phyloP scores from a whole-genome alignment of 129 eudicot species.

The Arctium lappa region DNA sequence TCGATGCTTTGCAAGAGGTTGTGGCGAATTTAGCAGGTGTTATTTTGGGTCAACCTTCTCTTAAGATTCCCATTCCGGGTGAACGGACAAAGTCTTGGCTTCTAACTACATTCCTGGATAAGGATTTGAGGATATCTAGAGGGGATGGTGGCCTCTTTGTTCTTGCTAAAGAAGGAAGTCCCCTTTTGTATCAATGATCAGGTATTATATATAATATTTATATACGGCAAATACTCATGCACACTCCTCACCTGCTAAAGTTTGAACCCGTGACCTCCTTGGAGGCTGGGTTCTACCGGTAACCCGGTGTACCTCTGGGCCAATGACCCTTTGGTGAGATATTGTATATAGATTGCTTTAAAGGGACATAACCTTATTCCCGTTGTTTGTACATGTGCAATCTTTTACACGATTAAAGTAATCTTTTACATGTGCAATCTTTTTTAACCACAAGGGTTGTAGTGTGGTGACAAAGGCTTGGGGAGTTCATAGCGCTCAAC shows the following conservation, averaged over 20 bases:
- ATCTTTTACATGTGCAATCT: neutral
- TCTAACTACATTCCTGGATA: slow-evolving; percentile 74
- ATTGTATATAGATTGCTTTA: neutral
- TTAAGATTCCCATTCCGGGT: slow-evolving; percentile 80
- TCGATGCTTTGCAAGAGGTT: slow-evolving; percentile 62
- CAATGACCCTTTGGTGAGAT: slow-evolving; percentile 21
- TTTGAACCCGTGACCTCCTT: no score
- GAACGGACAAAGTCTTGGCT: slow-evolving; percentile 87
- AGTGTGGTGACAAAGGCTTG: no score
- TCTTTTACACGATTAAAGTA: neutral
- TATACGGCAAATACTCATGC: no score
- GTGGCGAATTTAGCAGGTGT: slow-evolving; percentile 57
- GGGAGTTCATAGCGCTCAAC: no score
- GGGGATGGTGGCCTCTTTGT: slow-evolving; percentile 99
- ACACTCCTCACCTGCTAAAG: no score
- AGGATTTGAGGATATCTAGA: slow-evolving; percentile 88
- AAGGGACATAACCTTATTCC: neutral
- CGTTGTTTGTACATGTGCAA: neutral
- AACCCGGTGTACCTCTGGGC: no score
- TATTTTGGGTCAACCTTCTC: slow-evolving; percentile 80
- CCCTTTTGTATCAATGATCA: slow-evolving; percentile 64
- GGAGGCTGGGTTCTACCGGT: no score
- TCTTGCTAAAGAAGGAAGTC: slow-evolving; percentile 91
- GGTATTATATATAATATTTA: slow-evolving; percentile 20
- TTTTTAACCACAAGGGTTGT: neutral